These are phyloP conservation scores for Coffea humblotiana DNA, from an alignment of 305 asterid species.

Conservation along the genomic window DNA sequence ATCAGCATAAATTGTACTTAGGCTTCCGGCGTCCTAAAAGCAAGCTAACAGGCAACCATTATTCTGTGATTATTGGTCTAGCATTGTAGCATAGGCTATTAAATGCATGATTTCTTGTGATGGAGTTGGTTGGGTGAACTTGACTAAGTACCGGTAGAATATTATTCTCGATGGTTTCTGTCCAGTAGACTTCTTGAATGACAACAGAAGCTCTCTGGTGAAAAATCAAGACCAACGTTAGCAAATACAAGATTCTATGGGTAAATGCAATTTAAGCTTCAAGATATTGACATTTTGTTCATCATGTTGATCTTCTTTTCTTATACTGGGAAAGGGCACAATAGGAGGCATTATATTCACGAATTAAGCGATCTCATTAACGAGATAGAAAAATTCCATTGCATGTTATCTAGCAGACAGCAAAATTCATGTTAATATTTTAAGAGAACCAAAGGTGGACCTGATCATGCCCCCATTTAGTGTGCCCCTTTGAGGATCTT, in stretches of 20 bases:
- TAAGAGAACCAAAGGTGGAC: conserved; percentile 11
- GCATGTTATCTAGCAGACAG: not conserved
- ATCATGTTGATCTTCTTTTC: not conserved
- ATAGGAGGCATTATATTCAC: not conserved
- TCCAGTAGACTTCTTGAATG: conserved; percentile 41
- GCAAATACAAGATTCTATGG: not conserved
- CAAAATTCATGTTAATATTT: not conserved
- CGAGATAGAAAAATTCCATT: not conserved
- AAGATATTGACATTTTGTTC: not conserved
- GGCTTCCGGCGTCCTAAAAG: not conserved
- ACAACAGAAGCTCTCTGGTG: conserved; percentile 35
- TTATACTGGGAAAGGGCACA: not conserved
- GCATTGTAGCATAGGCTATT: not conserved
- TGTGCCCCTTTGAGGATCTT: conserved; percentile 37
- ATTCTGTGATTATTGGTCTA: not conserved
- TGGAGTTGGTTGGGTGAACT: not conserved
- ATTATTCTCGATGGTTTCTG: conserved; percentile 41
- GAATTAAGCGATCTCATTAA: not conserved
- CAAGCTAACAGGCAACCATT: not conserved
- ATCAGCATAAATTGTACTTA: not conserved
- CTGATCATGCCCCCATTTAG: conserved; percentile 47
- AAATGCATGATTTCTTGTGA: not conserved
- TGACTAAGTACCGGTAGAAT: conserved; percentile 34
- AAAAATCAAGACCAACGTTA: not conserved
- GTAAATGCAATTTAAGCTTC: not conserved